These are phyloP conservation scores for Teratosphaeriaceae sp. DNA, from an alignment of 2,329 filamentous ascomycete genomes.

Conservation along the genomic window DNA sequence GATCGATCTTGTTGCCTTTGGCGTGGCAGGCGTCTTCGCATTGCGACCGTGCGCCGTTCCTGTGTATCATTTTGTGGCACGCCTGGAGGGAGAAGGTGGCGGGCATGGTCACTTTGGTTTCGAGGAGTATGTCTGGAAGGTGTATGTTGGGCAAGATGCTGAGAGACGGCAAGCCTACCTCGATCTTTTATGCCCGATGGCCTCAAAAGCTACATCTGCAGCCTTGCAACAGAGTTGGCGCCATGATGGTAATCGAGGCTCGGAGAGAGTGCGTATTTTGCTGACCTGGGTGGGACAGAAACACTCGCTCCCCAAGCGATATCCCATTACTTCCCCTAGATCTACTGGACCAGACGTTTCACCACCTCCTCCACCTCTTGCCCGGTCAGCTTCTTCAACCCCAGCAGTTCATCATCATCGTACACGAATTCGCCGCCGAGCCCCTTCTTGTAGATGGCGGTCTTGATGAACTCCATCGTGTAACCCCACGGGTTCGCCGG, in stretches of 20 bases:
- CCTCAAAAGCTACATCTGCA: too few relatives aligned
- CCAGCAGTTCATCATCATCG: conserved; percentile 32
- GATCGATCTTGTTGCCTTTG: neutral
- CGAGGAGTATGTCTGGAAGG: neutral
- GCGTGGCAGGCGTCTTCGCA: neutral
- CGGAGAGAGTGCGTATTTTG: too few relatives aligned
- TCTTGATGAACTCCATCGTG: conserved; percentile 27
- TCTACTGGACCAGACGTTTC: conserved; percentile 2
- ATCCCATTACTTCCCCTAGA: neutral
- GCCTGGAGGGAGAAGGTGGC: neutral
- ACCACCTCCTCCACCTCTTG: conserved; percentile 25
- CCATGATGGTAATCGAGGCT: too few relatives aligned
- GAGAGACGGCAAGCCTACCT: too few relatives aligned
- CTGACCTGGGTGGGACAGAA: neutral
- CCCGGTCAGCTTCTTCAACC: conserved; percentile 25
- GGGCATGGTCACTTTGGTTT: neutral
- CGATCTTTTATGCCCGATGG: too few relatives aligned
- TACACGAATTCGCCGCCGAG: conserved; percentile 29
- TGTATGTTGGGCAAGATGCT: neutral
- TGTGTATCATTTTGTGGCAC: neutral
- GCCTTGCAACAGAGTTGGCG: too few relatives aligned
- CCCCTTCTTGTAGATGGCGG: conserved; percentile 21
- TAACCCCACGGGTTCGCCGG: conserved; percentile 11
- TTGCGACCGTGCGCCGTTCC: neutral
- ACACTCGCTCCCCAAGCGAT: neutral